Base-by-base conservation (phyloP, 805 yeast species). In the Yarrowia porcina region DNA sequence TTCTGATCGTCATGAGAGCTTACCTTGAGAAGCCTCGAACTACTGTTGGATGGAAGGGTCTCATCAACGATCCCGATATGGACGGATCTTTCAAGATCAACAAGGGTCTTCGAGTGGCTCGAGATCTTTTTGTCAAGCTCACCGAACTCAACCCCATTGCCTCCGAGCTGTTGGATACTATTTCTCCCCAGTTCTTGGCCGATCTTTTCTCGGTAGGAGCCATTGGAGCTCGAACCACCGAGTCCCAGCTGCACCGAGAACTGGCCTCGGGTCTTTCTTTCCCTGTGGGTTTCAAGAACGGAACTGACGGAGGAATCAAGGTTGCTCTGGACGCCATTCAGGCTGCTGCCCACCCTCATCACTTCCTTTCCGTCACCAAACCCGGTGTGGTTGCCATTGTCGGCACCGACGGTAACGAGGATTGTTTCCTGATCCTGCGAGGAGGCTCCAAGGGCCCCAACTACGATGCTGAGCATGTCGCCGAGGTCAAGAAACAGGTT, bases 11-110 rank as follows among this genome's bases (percentile, higher is more conserved):
- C 66, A 94, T 94, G 99, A 86, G 99, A 78, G 98, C 98, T 3
- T 94, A 94, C 79, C 81, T 94, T 71, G 99, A 93, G 76, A 93
- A 93, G 77, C 99, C 99, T 70, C 86, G 99, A 78, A 93, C 99
- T 59, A 93, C 98, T 28, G 98, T 94, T 49, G 99, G 99, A 65
- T 93, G 99, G 99, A 93, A 93, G 78, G 99, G 99, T 69, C 81
- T 93, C 68, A 94, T 93, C 71, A 93, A 93, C 74, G 99, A 93
- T 75, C 99, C 99, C 32, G 97, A 94, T 71, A 87, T 93, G 70
- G 96, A 93, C 75, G 90, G 90, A 65, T 81, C 96, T 60, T 93
- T 89, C 85, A 85, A 91, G 70, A 93, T 93, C 75, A 93, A 93
- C 81, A 92, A 93, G 77, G 99, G 99, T 70, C 82, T 93, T 69